Evolutionary conservation across 1,284 basidiomycete genomes (phyloP).

Genomic region (Tausonia pullulans): DNA sequence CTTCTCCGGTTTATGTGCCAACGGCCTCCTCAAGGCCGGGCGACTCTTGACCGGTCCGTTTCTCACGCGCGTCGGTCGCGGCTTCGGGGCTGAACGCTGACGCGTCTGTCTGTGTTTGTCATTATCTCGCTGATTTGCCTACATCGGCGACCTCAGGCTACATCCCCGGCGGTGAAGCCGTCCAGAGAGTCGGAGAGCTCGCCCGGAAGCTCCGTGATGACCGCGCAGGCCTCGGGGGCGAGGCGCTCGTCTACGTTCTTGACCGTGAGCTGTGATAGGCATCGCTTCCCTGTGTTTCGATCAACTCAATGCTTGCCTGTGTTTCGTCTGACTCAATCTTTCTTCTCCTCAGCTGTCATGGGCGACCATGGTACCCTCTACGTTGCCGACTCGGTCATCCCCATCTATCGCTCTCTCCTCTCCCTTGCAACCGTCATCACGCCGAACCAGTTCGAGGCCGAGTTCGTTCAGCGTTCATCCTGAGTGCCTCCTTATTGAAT

Average conservation of each 20-base stretch:
- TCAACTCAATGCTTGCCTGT: neutral
- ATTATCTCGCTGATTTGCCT: too few relatives aligned
- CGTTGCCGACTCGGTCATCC: slow-evolving; percentile 76
- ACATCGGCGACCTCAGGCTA: slow-evolving; percentile 46
- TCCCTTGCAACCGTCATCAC: slow-evolving; percentile 79
- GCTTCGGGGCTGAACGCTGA: neutral
- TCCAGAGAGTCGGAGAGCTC: slow-evolving; percentile 54
- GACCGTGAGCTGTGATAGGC: slow-evolving; percentile 55
- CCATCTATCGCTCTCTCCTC: slow-evolving; percentile 72
- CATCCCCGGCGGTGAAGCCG: slow-evolving; percentile 71
- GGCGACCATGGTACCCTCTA: slow-evolving; percentile 82
- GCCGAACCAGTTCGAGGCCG: slow-evolving; percentile 96
- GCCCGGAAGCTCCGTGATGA: slow-evolving; percentile 39
- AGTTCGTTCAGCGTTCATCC: slow-evolving; percentile 47
- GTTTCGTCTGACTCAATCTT: slow-evolving; percentile 9
- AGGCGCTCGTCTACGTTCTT: slow-evolving; percentile 66
- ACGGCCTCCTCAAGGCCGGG: slow-evolving; percentile 52
- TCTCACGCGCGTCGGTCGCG: neutral
- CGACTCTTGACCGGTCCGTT: slow-evolving; percentile 58
- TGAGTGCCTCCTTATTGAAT: neutral
- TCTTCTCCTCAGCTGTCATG: slow-evolving; percentile 53
- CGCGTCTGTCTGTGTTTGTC: neutral
- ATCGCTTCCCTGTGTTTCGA: neutral
- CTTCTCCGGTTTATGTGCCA: slow-evolving; percentile 54
- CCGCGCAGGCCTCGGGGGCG: slow-evolving; percentile 27